Base-by-base conservation (phyloP, 306 rosid species). In the Argentina anserina region DNA sequence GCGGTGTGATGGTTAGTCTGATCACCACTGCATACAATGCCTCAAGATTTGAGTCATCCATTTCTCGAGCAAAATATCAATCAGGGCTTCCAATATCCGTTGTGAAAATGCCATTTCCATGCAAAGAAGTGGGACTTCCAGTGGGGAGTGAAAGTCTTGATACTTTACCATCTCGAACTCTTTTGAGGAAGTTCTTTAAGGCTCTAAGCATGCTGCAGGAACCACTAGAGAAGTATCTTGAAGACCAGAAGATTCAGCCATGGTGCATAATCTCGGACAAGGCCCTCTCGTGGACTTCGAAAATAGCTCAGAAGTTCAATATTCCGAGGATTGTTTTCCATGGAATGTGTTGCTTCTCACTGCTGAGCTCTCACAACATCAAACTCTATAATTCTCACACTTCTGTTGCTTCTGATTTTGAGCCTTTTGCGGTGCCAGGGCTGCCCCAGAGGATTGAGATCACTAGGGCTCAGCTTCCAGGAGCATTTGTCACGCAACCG, bases 181-280 rank as follows among this genome's bases (percentile, higher is more conserved):
- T 86, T 6, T 84, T 88, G 14, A 69, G 87, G 36, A 86, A 76
- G 0, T 90, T 92, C 81, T 92, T 77, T 78, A 49, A 72, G 68
- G 98, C 93, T 28, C 83, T 90, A 28, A 74, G 78, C 67, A 66
- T 83, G 90, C 71, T 92, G 8, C 98, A 87, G 70, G 60, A 85
- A 28, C 98, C 94, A 0, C 58, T 90, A 31, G 98, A 92, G 21
- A 15, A 75, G 2, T 81, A 77, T 67, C 82, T 92, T 23, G 49
- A 71, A 3, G 59, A 26, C 18, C 88, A 78, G 47, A 56, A 9
- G 14, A 29, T 71, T 21, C 82, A 77, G 4, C 94, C 92, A 1
- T 86, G 74, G 65, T 92, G 96, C 80, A 88, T 92, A 26, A 80
- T 92, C 1, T 92, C 98, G 0, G 98, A 92, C 67, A 92, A 76